These are phyloP conservation scores for Royoungia palumana DNA, from an alignment of 768 basidiomycete species.

Conservation along the genomic window DNA sequence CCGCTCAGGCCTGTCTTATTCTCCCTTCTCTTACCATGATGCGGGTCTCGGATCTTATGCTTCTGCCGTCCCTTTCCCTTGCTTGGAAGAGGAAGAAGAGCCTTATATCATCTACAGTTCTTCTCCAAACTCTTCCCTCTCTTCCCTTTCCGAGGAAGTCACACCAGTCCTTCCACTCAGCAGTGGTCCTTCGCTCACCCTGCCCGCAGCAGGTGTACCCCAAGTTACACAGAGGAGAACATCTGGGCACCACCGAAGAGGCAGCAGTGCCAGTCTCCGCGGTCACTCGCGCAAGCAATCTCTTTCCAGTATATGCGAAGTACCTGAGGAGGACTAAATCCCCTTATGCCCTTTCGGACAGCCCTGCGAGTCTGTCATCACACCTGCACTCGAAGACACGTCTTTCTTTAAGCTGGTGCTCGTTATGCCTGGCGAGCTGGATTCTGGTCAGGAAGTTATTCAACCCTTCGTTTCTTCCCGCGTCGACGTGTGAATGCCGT, in stretches of 20 bases:
- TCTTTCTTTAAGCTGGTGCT: not conserved
- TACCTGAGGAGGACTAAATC: constrained; percentile 31
- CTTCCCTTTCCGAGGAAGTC: constrained; percentile 30
- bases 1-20: constrained; percentile 9
- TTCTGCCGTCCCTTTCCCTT: constrained; percentile 25
- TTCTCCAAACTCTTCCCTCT: constrained; percentile 31
- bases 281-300: constrained; percentile 31
- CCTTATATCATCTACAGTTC: constrained; percentile 34
- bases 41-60: constrained; percentile 1
- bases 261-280: constrained; percentile 31
- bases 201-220: constrained; percentile 3
- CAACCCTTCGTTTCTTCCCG: constrained; percentile 9
- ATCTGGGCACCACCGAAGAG: constrained; percentile 27
- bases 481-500: constrained; percentile 15
- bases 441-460: constrained; percentile 8
- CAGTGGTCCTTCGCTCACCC: constrained; percentile 10
- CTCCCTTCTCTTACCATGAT: constrained; percentile 12
- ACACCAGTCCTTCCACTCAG: constrained; percentile 25
- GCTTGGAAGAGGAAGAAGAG: constrained; percentile 29
- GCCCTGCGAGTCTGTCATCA: not conserved
- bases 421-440: constrained; percentile 21
- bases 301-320: constrained; percentile 31
- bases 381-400: not conserved
- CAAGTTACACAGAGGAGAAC: constrained; percentile 15
- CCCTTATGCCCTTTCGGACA: not conserved